Conservation (phyloP, 2,329 filamentous ascomycete genomes). For the Bipolaris bicolor region DNA sequence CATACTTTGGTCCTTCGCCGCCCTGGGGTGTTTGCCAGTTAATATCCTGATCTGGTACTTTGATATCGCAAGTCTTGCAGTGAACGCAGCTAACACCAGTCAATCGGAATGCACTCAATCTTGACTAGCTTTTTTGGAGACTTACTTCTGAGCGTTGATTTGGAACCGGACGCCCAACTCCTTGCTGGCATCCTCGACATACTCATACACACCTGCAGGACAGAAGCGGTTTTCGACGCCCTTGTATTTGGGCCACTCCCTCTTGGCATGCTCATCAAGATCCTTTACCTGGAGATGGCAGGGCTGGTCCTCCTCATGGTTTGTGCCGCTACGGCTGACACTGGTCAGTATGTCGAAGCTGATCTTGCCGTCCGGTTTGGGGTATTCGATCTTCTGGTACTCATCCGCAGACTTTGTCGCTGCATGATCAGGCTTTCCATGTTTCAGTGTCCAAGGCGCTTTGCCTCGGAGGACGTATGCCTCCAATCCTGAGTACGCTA, state of each 20-base stretch:
- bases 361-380: slow-evolving; percentile 93
- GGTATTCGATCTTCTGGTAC: slow-evolving; percentile 90
- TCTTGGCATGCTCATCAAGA: slow-evolving; percentile 87
- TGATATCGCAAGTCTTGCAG: slow-evolving; percentile 99
- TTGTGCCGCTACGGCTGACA: slow-evolving; percentile 93
- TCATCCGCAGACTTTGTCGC: slow-evolving; percentile 80
- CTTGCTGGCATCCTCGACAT: slow-evolving; percentile 89
- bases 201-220: slow-evolving; percentile 96
- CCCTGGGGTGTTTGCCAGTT: slow-evolving; percentile 91
- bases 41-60: slow-evolving; percentile 94
- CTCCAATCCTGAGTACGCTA: slow-evolving; percentile 92
- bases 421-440: slow-evolving; percentile 77
- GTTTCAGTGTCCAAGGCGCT: slow-evolving; percentile 89
- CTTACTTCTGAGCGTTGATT: slow-evolving; percentile 97
- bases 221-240: slow-evolving; percentile 97
- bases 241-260: slow-evolving; percentile 85
- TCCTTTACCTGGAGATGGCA: slow-evolving; percentile 94
- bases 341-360: slow-evolving; percentile 96
- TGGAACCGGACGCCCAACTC: slow-evolving; percentile 91
- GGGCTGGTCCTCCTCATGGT: slow-evolving; percentile 98
- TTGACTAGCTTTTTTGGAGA: slow-evolving; percentile 30
- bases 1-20: slow-evolving; percentile 75
- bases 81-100: slow-evolving; percentile 79
- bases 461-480: slow-evolving; percentile 85
- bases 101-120: slow-evolving; percentile 25